These are phyloP conservation scores for Tetracladium setigerum DNA, from an alignment of 495 filamentous ascomycete species.

Conservation along the genomic window DNA sequence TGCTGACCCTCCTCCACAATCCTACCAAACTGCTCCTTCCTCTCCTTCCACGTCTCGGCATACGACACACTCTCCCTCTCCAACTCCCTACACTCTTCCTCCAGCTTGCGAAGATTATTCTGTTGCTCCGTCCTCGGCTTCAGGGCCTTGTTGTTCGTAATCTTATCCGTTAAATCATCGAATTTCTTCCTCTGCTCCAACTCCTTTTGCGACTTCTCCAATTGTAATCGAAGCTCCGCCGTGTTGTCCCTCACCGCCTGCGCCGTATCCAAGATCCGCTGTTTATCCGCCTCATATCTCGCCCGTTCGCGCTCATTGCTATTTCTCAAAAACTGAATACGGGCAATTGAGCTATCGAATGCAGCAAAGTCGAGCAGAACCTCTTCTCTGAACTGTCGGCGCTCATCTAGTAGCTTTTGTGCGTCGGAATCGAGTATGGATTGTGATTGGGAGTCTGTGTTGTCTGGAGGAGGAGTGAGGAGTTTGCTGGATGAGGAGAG, in stretches of 20 bases:
- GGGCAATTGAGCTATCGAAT: constrained; percentile 79
- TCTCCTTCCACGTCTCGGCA: constrained; percentile 74
- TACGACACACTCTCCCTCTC: constrained; percentile 78
- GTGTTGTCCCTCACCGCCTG: constrained; percentile 73
- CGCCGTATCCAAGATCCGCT: constrained; percentile 65
- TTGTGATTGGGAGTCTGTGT: constrained; percentile 30
- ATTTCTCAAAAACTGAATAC: constrained; percentile 77
- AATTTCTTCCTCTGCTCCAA: constrained; percentile 78
- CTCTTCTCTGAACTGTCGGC: constrained; percentile 65
- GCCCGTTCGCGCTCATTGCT: constrained; percentile 82
- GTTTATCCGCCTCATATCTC: constrained; percentile 74
- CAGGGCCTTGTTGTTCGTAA: constrained; percentile 72
- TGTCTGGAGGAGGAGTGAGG: constrained; percentile 64
- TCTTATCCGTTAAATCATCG: constrained; percentile 78
- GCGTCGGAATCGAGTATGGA: constrained; percentile 34
- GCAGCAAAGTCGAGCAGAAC: constrained; percentile 83
- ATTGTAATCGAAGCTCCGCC: constrained; percentile 54
- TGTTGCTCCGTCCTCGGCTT: constrained; percentile 78
- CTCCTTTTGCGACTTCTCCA: constrained; percentile 68
- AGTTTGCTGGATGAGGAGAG: constrained; percentile 44
- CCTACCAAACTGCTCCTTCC: constrained; percentile 78
- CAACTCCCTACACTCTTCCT: constrained; percentile 81
- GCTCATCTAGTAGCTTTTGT: constrained; percentile 39
- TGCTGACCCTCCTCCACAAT: constrained; percentile 90
- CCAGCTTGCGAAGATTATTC: constrained; percentile 67